Evolutionary conservation across 2,329 filamentous ascomycete species (phyloP).

Genomic region (Trichophyton simii): DNA sequence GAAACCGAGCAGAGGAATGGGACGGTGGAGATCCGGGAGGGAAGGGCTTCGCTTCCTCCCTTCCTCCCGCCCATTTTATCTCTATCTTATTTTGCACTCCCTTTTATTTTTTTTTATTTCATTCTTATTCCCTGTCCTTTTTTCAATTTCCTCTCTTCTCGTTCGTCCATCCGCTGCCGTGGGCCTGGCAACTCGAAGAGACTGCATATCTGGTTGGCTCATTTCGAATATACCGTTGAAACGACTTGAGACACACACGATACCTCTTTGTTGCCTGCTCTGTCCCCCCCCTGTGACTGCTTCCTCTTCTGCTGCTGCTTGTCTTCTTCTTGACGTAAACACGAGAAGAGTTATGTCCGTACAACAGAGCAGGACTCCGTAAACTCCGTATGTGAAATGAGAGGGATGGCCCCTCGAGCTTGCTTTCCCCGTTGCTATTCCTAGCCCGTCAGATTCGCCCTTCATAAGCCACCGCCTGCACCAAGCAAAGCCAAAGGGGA

Average conservation of each 20-base stretch:
- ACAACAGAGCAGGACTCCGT: too few species aligned
- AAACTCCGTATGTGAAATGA: too few species aligned
- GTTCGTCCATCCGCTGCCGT: not conserved
- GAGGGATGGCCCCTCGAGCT: not conserved
- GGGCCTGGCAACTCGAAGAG: not conserved
- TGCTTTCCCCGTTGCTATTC: not conserved
- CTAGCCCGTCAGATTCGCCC: not conserved
- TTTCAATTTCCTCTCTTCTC: not conserved
- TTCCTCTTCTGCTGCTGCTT: not conserved
- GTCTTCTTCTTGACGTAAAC: not conserved
- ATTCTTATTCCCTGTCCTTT: not conserved
- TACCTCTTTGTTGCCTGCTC: not conserved
- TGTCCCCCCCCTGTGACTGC: not conserved
- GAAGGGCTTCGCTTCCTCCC: slow-evolving; percentile 2
- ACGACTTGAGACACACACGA: not conserved
- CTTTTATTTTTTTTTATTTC: not conserved
- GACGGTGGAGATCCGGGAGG: slow-evolving; percentile 2
- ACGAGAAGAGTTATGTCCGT: too few species aligned
- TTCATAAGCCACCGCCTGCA: not conserved
- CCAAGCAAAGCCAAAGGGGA: not conserved
- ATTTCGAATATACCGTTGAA: not conserved
- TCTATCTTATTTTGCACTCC: not conserved
- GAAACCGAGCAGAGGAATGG: not conserved
- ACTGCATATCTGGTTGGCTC: not conserved
- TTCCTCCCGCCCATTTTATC: not conserved